Base-by-base conservation (phyloP, 2,329 filamentous ascomycete genomes). In the Sporothrix curviconia region DNA sequence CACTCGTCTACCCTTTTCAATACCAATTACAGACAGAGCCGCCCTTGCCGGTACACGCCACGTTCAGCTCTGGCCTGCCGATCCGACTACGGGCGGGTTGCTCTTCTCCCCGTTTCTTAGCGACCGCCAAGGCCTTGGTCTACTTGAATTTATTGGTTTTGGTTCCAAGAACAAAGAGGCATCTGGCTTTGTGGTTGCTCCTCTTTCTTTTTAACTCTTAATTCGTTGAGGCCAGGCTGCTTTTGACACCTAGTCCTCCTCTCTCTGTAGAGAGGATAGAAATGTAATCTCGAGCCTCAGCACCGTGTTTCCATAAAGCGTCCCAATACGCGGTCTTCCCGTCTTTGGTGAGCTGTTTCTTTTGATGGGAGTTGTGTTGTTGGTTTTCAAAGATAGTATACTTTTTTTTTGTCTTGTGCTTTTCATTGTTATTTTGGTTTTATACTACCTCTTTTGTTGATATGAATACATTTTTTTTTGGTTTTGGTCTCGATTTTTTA, bases 371-470 rank as follows among this genome's bases (percentile, higher is more conserved):
- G 28, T 37, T 7, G n/a, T n/a, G 32, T 36, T 43, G n/a, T 22
- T 43, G 40, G 7, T 22, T 6, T n/a, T 22, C 6, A n/a, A 24
- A 24, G 40, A 24, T 12, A 22, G 14, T 39, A 15, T 2, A 3
- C 14, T 39, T 39, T 32, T 32, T 5, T 32, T 32, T 39, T 32
- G 5, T 5, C 11, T 32, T 39, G 25, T 34, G 11, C 22, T 22
- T 51, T 49, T 57, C 25, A 37, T 17, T 24, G 37, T 39, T 60
- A 32, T 54, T 43, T 55, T 34, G 60, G 56, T 36, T 59, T 30
- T 50, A 22, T 55, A 32, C 28, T 57, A 47, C 17, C 57, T 42
- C 15, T 56, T 46, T 55, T 50, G 19, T 52, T 58, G 51, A 36
- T 43, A 52, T 42, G 28, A 32, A 32, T 32, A 32, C 11, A 37